Base-by-base conservation (phyloP, 192 early-diverging fungal species). In the Backusella tuberculispora region DNA sequence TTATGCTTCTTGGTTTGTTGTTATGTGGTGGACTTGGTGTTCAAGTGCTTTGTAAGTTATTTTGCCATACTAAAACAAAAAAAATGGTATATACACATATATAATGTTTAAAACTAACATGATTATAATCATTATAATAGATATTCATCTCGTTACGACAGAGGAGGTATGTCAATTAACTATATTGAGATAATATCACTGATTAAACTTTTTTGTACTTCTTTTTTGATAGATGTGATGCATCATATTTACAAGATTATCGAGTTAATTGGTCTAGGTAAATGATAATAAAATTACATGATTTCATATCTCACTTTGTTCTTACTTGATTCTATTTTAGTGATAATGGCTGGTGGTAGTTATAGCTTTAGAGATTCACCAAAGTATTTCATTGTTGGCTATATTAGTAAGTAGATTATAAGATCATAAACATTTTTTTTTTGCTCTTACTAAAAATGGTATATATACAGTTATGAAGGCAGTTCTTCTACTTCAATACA, bases 1-100 rank as follows among this genome's bases (percentile, higher is more conserved):
- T 45, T 86, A 80, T 63, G 78, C 45, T 8, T 74, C 68, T 17
- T 80, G 78, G 78, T 80, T 80, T 63, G 78, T 80, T 21, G 74
- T 80, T 6, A 80, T 80, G 78, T 80, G 78, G 78, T 80, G 78
- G 78, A 76, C 78, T 41, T 80, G 78, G 78, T 80, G 78, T 42
- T 80, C 78, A 34, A 76, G 78, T 29, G 78, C 78, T 19, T 76
- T 80, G 70, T 80, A 74, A 74, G 73, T 66, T 10, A 17, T 3
- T 17, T 37, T 24, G 24, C 6, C 19, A 26, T 21, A 12, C 6
- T 46, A 46, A 46, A 34, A 34, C 29, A 34, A 34, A 1, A 34
- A 34, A 34, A 56, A 40, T 72, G 6, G 5, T 26, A 38, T 29
- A n/a, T 6, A 24, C 3, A 0, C 13, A 64, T 15, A 63, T 73